Evolutionary conservation across 768 basidiomycete genomes (phyloP).

Genomic region (Boletus rubescentipes): DNA sequence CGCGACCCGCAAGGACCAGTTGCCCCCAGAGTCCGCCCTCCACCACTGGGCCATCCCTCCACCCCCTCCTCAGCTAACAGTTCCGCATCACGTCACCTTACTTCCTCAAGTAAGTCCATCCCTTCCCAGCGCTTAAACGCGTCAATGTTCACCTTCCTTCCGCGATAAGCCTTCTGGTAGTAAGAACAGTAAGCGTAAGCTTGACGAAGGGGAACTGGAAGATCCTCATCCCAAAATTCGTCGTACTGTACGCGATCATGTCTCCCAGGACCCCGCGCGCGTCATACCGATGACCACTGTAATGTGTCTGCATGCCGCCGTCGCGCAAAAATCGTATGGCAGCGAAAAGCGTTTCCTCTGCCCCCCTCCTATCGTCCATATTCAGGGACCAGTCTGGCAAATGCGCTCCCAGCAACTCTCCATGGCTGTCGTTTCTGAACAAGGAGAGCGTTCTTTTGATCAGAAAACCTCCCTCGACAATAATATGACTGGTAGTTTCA

Average conservation of each 20-base stretch:
- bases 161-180: constrained; percentile 30
- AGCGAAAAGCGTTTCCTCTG: constrained; percentile 94
- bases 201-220: constrained; percentile 58
- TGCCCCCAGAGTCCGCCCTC: constrained; percentile 29
- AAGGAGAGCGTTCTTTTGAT: constrained; percentile 78
- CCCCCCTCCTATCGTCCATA: constrained; percentile 90
- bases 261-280: constrained; percentile 70
- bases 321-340: constrained; percentile 95
- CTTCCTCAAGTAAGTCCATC: constrained; percentile 42
- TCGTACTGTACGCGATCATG: constrained; percentile 80
- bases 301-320: constrained; percentile 86
- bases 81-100: constrained; percentile 28
- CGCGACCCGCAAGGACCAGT: constrained; percentile 32
- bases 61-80: constrained; percentile 32
- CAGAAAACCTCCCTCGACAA: constrained; percentile 82
- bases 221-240: constrained; percentile 78
- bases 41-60: constrained; percentile 40
- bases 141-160: constrained; percentile 22
- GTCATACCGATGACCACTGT: constrained; percentile 90
- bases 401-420: constrained; percentile 78
- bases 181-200: constrained; percentile 69
- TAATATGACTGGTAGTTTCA: constrained; percentile 86
- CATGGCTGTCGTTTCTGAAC: constrained; percentile 85
- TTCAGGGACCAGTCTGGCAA: constrained; percentile 85
- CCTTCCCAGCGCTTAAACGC: constrained; percentile 29